Evolutionary conservation across 2,329 filamentous ascomycete species (phyloP), one percentile per base, ranked within the genome.

Genomic region (Cladophialophora yegresii): DNA sequence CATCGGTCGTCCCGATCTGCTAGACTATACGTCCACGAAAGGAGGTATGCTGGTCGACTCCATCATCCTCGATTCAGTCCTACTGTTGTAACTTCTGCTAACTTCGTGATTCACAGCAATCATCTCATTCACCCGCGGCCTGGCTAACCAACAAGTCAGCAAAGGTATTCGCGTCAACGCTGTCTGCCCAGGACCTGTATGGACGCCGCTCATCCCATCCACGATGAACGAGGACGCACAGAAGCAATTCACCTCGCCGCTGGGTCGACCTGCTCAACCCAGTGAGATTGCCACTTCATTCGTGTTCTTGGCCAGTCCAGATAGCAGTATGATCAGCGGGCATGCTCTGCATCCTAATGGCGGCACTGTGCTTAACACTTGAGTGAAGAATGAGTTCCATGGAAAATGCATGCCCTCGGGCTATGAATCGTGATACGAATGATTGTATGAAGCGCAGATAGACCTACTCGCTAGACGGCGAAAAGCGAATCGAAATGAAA

Each of bases 251-350:
- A 83, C 80, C 12, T 83, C 84, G 23, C 91, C 90, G 0, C 91
- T 95, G 80, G 90, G 90, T 3, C 81, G 91, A 22, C 89, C 90
- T 0, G 88, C 86, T 2, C 91, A 95, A 77, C 91, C 90, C 1
- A 90, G 86, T 62, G 91, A 96, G 81, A 89, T 95, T 67, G 91
- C 90, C 0, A 89, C 89, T 0, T 91, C 88, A 72, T 89, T 92
- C 63, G 90, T 95, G 3, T 95, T 95, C 77, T 79, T 96, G 69
- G 91, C 91, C 0, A 88, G 86, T 58, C 80, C 83, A 64, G 91
- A 95, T 74, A 91, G 88, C 73, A 87, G 85, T 54, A 87, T 86
- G 66, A 86, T 95, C 53, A 88, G 85, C 59, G 91, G 91, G 1
- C 91, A 93, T 79, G 82, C 80, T n/a, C 78, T 89, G 57, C 86